A percentile compares a stretch with the other conserved stretches of the same genome.
phyloP scores from a whole-genome alignment of 2,329 filamentous ascomycete genomes.

The Cercospora citrullina region DNA sequence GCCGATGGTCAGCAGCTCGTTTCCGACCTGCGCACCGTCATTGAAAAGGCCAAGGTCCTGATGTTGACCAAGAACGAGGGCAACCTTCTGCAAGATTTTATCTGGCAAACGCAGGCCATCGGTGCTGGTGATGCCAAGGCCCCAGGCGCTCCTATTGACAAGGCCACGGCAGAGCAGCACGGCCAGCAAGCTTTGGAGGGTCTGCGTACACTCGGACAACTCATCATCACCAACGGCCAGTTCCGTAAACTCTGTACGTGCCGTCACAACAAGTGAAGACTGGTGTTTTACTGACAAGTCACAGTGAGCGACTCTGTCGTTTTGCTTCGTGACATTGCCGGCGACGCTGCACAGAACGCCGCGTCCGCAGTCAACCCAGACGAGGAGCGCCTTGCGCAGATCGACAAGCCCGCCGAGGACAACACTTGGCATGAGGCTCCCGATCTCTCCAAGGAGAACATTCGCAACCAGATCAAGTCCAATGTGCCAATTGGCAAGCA shows the following conservation, averaged over 20 bases:
- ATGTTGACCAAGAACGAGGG: constrained; percentile 93
- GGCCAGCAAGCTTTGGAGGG: constrained; percentile 81
- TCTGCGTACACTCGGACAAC: constrained; percentile 79
- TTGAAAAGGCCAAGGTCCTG: constrained; percentile 80
- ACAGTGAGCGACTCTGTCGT: constrained; percentile 74
- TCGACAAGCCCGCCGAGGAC: constrained; percentile 82
- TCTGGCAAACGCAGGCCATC: constrained; percentile 86
- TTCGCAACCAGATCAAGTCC: constrained; percentile 68
- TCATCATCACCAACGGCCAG: constrained; percentile 93
- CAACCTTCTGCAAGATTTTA: constrained; percentile 92
- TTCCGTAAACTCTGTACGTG: constrained; percentile 81
- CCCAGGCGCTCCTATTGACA: constrained; percentile 69
- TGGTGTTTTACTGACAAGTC: constrained; percentile 12
- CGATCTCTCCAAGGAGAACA: constrained; percentile 60
- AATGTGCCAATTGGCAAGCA: constrained; percentile 56
- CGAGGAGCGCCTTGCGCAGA: constrained; percentile 71
- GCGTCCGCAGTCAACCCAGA: constrained; percentile 74
- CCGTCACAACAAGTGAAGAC: not conserved
- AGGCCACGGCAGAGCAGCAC: constrained; percentile 77
- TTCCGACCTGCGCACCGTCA: constrained; percentile 72
- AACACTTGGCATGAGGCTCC: constrained; percentile 78
- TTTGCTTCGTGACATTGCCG: constrained; percentile 84
- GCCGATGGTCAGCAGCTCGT: constrained; percentile 78
- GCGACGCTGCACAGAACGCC: constrained; percentile 80
- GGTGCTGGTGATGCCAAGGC: constrained; percentile 61